Evolutionary conservation across 2,329 filamentous ascomycete species (phyloP), one percentile per base, ranked within the genome.

Genomic region (Chaetomium globosum): DNA sequence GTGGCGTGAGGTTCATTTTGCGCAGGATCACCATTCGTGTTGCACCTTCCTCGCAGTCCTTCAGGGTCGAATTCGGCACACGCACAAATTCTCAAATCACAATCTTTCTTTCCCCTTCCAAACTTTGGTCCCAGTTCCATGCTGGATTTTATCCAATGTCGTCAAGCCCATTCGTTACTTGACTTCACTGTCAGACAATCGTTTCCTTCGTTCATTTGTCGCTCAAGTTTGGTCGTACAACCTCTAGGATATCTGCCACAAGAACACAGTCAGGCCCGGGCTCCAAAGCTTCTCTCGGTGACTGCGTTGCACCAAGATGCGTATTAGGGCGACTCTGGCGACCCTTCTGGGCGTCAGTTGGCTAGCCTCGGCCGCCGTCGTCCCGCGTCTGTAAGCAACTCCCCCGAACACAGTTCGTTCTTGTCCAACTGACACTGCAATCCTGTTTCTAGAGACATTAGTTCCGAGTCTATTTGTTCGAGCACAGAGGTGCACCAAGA

Each of bases 321-420:
- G 78, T 73, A 70, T 73, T 62, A 65, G 68, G 66, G 71, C 74
- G 55, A 73, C 76, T 65, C 67, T 81, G 65, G 73, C 75, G 68
- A 74, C 74, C 72, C 61, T 81, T 54, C 65, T 73, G 70, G 76
- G 75, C 70, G 67, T 77, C 64, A 74, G 76, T 63, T 73, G 79
- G 66, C 60, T 79, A 59, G 68, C 71, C 36, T 72, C 73, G 55
- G 68, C 71, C 52, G 76, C 74, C n/a, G 75, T 76, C 60, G 71
- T 74, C 36, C 73, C 73, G 43, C 74, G 76, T 33, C 72, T 72
- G 80, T 78, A 72, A 75, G 75, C 71, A n/a, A 4, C 67, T 58
- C 4, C 19, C 1, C 28, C 6, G 13, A 1, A 12, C 13, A 26
- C 21, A 48, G 1, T 39, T 26, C 13, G 26, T 1, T 2, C 6